Evolutionary conservation across 73 alveolate genomes (phyloP).

Genomic region (Uronychia setigera): DNA sequence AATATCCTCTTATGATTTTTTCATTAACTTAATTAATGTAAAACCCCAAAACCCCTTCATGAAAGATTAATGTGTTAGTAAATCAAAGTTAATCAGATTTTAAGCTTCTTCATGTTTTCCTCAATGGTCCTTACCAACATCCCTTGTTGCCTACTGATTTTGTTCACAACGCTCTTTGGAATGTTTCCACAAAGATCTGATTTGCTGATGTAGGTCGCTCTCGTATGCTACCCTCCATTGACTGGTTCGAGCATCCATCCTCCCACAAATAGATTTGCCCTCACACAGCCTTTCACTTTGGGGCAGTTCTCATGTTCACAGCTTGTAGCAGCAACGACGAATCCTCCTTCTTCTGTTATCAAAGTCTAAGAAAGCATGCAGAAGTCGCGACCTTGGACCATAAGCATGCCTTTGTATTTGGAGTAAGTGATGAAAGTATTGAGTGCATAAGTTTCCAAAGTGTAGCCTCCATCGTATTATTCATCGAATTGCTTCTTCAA

Average conservation of each 20-base stretch:
- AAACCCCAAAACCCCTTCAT: too few relatives aligned
- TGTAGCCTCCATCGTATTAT: background rate
- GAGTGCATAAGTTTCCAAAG: background rate
- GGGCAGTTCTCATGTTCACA: slow-evolving; percentile 25
- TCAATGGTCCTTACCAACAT: too few relatives aligned
- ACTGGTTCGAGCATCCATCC: slow-evolving; percentile 34
- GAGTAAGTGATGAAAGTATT: background rate
- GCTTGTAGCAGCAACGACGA: background rate
- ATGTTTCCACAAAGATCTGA: background rate
- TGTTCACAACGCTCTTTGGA: too few relatives aligned
- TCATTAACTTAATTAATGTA: too few relatives aligned
- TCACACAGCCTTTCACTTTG: slow-evolving; percentile 16
- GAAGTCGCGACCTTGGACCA: background rate
- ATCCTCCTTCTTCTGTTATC: slow-evolving; percentile 12
- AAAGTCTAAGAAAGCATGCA: background rate
- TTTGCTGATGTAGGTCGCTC: background rate
- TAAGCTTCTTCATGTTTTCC: too few relatives aligned
- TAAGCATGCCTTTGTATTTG: background rate
- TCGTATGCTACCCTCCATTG: background rate
- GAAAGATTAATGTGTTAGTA: too few relatives aligned
- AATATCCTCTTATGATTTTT: too few relatives aligned
- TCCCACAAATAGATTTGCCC: slow-evolving; percentile 22
- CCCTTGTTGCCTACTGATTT: too few relatives aligned
- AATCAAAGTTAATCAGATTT: too few relatives aligned
- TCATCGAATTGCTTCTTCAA: background rate